Base-by-base conservation (phyloP, 2,329 filamentous ascomycete genomes). In the Lecanosticta acicola region DNA sequence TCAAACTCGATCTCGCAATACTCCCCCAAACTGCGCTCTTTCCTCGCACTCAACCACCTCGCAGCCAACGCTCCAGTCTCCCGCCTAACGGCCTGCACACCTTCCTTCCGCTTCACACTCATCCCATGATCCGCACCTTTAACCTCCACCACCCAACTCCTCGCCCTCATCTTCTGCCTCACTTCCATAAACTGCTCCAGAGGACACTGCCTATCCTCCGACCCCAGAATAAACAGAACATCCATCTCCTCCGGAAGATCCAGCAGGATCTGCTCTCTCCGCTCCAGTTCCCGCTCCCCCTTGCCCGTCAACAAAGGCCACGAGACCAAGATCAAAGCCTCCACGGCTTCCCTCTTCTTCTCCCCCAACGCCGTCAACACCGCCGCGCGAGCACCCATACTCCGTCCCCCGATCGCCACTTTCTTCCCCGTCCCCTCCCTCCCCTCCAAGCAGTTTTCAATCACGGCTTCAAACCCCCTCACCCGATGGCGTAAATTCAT, bases 311-410 rank as follows among this genome's bases (percentile, higher is more conserved):
- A 51, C 5, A 73, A 56, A 2, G 69, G 70, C 46, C 70, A 73
- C 19, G 64, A 69, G 1, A 70, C 63, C 1, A 72, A 59, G 1
- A 72, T 51, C 18, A 72, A 43, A 3, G 55, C 49, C 8, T 52
- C 47, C n/a, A n/a, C n/a, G n/a, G n/a, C n/a, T 2, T 14, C 42
- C 39, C 18, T 44, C 19, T 14, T 32, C 24, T 19, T 50, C 48
- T 20, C 19, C 24, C 66, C 58, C 2, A 54, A 56, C 0, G 64
- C 65, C 3, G 69, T 64, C 13, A 69, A 60, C 3, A 66, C 64
- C 2, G 70, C 70, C 3, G 70, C 69, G 13, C 69, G 59, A 8
- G 69, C 65, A 7, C 70, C 70, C 69, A 72, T 72, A 34, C 68
- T 71, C 3, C 69, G 53, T 1, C 70, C 70, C 1, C 69, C 68